These are phyloP conservation scores for Penicillium sp. DNA, from an alignment of 2,329 filamentous ascomycete species.

Conservation along the genomic window DNA sequence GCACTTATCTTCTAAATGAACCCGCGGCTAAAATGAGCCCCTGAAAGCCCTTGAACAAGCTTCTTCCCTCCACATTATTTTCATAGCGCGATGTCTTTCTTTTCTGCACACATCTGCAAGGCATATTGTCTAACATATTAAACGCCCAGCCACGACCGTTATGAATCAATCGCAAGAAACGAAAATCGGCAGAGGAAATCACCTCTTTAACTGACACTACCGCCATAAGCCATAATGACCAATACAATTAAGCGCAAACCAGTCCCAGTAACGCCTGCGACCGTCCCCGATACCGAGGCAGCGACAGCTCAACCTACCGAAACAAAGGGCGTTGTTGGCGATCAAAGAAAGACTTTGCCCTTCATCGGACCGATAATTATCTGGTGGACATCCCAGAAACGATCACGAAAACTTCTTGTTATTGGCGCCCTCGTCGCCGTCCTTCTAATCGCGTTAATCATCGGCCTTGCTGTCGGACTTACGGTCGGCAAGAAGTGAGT, in stretches of 20 bases:
- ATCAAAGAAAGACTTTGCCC: neutral
- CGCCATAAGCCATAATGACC: neutral
- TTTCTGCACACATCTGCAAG: neutral
- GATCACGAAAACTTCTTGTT: conserved; percentile 19
- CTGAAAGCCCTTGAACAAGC: neutral
- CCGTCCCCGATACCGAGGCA: neutral
- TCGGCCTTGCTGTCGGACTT: conserved; percentile 28
- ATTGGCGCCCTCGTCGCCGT: conserved; percentile 12
- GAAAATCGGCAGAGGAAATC: neutral
- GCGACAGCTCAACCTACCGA: neutral
- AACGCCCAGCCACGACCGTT: neutral
- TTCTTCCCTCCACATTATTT: neutral
- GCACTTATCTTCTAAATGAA: neutral
- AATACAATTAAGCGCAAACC: conserved; percentile 14
- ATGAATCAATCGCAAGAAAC: neutral
- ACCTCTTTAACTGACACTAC: neutral
- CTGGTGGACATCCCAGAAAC: conserved; percentile 13
- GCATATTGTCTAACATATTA: neutral
- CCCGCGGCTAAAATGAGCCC: neutral
- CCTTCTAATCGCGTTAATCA: conserved; percentile 20
- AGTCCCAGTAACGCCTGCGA: conserved; percentile 4
- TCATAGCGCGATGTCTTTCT: neutral
- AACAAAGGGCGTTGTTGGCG: neutral
- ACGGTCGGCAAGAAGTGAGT: conserved; percentile 21
- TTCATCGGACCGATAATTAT: neutral